Evolutionary conservation across 495 filamentous ascomycete species (phyloP), one percentile per base, ranked within the genome.

Genomic region (Trichoderma virens): DNA sequence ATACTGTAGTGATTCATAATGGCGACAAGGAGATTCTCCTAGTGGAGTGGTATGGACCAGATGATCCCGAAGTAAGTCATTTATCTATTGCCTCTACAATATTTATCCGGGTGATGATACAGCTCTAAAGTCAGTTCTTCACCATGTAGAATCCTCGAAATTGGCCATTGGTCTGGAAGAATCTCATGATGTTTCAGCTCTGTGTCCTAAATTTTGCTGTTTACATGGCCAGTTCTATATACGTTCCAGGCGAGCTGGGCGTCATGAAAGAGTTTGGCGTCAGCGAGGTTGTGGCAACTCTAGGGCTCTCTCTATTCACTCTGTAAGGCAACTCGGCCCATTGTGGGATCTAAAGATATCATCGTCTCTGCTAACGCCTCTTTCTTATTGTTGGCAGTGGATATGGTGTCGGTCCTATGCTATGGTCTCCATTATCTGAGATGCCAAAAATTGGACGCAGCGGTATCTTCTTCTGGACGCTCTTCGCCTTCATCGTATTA

Each of bases 221-320:
- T 34, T 73, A 71, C 34, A 70, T 73, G 16, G 71, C 66, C 11
- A 73, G 67, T 34, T 79, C 78, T 1, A 75, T 81, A 13, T 84
- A 83, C 65, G 72, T 77, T 14, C 73, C 72, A 7, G 75, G 73
- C 5, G 66, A 72, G 23, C 62, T 65, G 1, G 69, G 74, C 31
- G 66, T 83, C 38, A 71, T 74, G 43, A 61, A 69, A 8, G 71
- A 78, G 3, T 83, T 84, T 62, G 63, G 75, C 25, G 70, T 77
- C 13, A 74, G 76, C 51, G 59, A 69, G 11, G 72, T 78, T 54
- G 75, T 82, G n/a, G 72, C 73, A 8, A 75, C 66, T n/a, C 67
- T 83, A 8, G 81, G 80, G 18, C 70, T 83, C 2, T 78, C 81
- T 0, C 72, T 83, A n/a, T 80, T 78, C 43, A 73, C 82, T 1